Percentiles rank a stretch among this genome's conserved stretches.
Conservation (phyloP, 768 basidiomycete genomes). For the Tricholoma terreum region DNA sequence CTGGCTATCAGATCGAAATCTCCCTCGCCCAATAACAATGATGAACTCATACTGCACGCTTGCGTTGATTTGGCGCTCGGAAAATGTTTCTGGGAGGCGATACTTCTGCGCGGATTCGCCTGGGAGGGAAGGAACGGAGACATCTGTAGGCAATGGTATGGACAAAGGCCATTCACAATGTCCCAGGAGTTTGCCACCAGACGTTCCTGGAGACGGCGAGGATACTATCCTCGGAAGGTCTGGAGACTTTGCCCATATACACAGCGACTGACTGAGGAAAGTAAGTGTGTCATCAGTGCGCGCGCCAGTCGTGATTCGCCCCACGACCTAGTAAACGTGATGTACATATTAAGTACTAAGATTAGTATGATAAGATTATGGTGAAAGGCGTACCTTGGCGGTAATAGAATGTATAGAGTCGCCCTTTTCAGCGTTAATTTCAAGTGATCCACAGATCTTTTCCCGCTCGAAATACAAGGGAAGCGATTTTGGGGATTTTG, state of each 20-base stretch:
- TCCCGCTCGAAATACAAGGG: slow-evolving; percentile 24
- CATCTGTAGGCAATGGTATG: slow-evolving; percentile 34
- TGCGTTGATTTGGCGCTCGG: slow-evolving; percentile 28
- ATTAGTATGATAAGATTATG: not conserved
- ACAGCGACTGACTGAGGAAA: slow-evolving; percentile 27
- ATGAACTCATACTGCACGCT: slow-evolving; percentile 37
- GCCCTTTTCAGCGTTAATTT: slow-evolving; percentile 20
- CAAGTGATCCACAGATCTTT: slow-evolving; percentile 25
- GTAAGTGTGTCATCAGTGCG: slow-evolving; percentile 25
- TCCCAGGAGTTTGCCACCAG: slow-evolving; percentile 21
- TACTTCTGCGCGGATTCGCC: slow-evolving; percentile 14
- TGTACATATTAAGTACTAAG: not conserved
- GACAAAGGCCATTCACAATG: slow-evolving; percentile 39
- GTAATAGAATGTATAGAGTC: slow-evolving; percentile 27
- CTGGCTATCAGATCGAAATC: slow-evolving; percentile 37
- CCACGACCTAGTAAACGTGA: slow-evolving; percentile 12
- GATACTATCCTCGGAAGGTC: slow-evolving; percentile 27
- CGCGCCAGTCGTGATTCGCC: slow-evolving; percentile 25
- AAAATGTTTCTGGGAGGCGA: slow-evolving; percentile 32
- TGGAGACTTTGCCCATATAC: slow-evolving; percentile 30
- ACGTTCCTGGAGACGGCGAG: slow-evolving; percentile 9
- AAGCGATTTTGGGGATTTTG: slow-evolving; percentile 15
- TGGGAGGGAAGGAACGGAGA: slow-evolving; percentile 14
- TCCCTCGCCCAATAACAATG: slow-evolving; percentile 35
- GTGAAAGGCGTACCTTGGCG: slow-evolving; percentile 19